Evolutionary conservation across 1,139 yeast genomes (phyloP).

Genomic region (Geotrichum klebahnii): DNA sequence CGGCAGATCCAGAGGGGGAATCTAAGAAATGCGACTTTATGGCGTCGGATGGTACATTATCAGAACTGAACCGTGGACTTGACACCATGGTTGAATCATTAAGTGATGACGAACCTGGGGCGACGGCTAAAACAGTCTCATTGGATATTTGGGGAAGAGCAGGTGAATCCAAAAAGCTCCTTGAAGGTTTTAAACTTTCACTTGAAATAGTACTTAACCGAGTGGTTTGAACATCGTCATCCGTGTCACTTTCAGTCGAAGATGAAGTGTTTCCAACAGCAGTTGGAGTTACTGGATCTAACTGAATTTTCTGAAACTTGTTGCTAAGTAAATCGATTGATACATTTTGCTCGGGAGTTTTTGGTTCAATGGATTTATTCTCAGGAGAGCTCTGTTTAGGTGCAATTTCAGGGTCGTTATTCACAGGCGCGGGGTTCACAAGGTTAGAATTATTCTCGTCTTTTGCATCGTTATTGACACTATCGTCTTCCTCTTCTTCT

Average conservation of each 20-base stretch:
- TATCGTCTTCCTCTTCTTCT: constrained; percentile 6
- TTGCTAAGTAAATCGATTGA: no score
- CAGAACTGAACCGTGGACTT: not conserved
- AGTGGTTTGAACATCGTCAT: not conserved
- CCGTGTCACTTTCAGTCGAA: not conserved
- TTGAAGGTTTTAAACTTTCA: constrained; percentile 13
- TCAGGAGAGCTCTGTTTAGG: not conserved
- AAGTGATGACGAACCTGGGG: constrained; percentile 10
- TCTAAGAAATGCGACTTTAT: constrained; percentile 20
- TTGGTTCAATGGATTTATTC: not conserved
- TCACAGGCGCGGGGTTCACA: not conserved
- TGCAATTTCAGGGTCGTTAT: not conserved
- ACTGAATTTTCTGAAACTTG: not conserved
- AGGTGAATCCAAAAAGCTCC: constrained; percentile 24
- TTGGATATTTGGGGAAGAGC: constrained; percentile 32
- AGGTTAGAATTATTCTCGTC: not conserved
- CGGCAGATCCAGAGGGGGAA: not conserved
- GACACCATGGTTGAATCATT: constrained; percentile 3
- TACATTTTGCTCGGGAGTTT: no score
- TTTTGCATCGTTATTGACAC: not conserved
- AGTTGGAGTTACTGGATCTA: not conserved
- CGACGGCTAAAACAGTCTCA: constrained; percentile 28
- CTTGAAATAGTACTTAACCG: constrained; percentile 1
- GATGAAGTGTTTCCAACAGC: not conserved
- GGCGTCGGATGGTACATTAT: constrained; percentile 1